A percentile compares a stretch with the other conserved stretches of the same genome.
These are phyloP conservation scores for Saturnispora zaruensis DNA, from an alignment of 805 yeast genomes.

Conservation along the genomic window DNA sequence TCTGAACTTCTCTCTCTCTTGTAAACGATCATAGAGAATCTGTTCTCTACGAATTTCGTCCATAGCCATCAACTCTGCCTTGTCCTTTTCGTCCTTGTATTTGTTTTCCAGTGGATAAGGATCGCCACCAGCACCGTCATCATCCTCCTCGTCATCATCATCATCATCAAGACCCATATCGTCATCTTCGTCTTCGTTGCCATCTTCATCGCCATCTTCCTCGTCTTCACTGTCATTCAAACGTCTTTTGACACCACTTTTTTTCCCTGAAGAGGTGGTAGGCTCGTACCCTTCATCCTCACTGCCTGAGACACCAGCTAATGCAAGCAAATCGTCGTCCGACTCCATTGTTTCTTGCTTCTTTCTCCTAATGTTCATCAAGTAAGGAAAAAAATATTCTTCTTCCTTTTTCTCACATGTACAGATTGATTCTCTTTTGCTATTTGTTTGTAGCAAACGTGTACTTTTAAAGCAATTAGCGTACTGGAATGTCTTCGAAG, in stretches of 20 bases:
- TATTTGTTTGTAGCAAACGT: neutral
- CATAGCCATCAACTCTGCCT: conserved; percentile 53
- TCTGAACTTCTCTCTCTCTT: conserved; percentile 79
- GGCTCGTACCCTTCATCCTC: conserved; percentile 35
- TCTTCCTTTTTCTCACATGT: neutral
- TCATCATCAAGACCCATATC: conserved; percentile 28
- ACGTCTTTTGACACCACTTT: conserved; percentile 1
- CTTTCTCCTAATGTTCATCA: neutral
- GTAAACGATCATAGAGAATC: conserved; percentile 83
- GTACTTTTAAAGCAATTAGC: neutral
- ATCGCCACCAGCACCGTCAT: conserved; percentile 38
- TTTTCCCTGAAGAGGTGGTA: conserved; percentile 15
- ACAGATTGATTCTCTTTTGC: neutral
- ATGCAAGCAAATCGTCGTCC: conserved; percentile 82
- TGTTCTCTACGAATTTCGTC: conserved; percentile 92
- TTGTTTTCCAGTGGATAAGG: conserved; percentile 95
- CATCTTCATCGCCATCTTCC: conserved; percentile 28
- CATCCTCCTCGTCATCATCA: conserved; percentile 26
- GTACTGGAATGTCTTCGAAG: neutral
- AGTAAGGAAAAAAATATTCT: conserved; percentile 1
- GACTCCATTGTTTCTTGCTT: conserved; percentile 48
- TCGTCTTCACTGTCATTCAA: conserved; percentile 12
- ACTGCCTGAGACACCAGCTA: conserved; percentile 73
- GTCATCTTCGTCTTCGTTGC: conserved; percentile 16
- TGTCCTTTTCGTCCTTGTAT: conserved; percentile 75